Conservation (phyloP, 768 basidiomycete species). For the Podaxis mareebaensis region DNA sequence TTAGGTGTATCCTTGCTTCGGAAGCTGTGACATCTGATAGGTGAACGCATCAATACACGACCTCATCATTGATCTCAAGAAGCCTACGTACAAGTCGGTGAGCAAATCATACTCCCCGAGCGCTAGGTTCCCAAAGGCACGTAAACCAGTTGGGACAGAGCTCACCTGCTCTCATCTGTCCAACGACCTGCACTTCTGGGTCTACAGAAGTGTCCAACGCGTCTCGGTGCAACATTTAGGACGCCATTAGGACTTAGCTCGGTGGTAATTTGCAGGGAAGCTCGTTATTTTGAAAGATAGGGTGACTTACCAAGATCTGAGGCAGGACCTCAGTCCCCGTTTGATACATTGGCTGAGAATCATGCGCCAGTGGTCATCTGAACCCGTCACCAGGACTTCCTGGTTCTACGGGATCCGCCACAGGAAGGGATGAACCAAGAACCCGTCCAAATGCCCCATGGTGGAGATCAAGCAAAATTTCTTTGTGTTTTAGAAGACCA, state of each 20-base stretch:
- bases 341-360: neutral
- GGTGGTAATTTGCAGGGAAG: neutral
- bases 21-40: neutral
- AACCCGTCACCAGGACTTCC: slow-evolving; percentile 3
- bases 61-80: neutral
- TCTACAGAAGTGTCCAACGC: neutral
- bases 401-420: slow-evolving; percentile 1
- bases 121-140: neutral
- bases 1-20: neutral
- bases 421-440: neutral
- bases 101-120: neutral
- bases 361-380: slow-evolving; percentile 7
- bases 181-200: neutral
- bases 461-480: neutral
- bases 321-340: slow-evolving; percentile 1
- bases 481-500: neutral
- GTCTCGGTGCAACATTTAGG: neutral
- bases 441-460: neutral
- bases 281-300: neutral
- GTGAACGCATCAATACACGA: neutral
- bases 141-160: neutral
- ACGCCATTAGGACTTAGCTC: neutral
- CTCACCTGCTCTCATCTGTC: slow-evolving; percentile 4
- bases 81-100: neutral
- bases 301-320: slow-evolving; percentile 1